Base-by-base conservation (phyloP, 2,329 filamentous ascomycete species). In the Alternaria rosae region DNA sequence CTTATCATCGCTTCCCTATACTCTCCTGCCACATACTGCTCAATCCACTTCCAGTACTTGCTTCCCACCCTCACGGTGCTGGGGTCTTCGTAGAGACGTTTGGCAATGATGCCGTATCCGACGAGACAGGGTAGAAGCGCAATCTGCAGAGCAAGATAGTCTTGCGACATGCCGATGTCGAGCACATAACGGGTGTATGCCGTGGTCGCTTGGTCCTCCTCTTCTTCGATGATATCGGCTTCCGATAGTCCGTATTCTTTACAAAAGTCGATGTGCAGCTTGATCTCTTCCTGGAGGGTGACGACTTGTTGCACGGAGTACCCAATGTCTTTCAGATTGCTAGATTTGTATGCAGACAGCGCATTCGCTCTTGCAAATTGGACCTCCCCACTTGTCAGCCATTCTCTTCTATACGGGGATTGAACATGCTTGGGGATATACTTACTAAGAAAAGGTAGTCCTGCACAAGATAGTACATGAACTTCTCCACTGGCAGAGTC, bases 331-430 rank as follows among this genome's bases (percentile, higher is more conserved):
- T 87, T 82, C 68, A 95, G 88, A 10, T 84, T 87, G 65, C 90
- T 92, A 1, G 89, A 87, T 79, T 97, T 98, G 81, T 96, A 97
- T 0, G 91, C 89, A 3, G 92, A 91, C 9, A 98, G 84, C 8
- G 93, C 91, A 76, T 93, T 94, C 47, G 93, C 93, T 68, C 94
- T 86, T 2, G 93, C 89, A 79, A 97, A 98, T 73, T 97, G 94
- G 48, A 91, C 86, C 90, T 93, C 30, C 11, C 4, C 11, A 26
- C n/a, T 7, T 20, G 55, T 76, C 41, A 74, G 51, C 42, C n/a
- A 9, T n/a, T 25, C 7, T 17, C 8, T 20, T 15, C 15, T 11
- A 23, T 6, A 11, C 10, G 15, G 35, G 15, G n/a, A 32, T 6
- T 25, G n/a, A 28, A 6, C 8, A 41, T 30, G 42, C 12, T 41